These are phyloP conservation scores for Nepenthes gracilis DNA, from an alignment of 148 eudicot species.

Conservation along the genomic window DNA sequence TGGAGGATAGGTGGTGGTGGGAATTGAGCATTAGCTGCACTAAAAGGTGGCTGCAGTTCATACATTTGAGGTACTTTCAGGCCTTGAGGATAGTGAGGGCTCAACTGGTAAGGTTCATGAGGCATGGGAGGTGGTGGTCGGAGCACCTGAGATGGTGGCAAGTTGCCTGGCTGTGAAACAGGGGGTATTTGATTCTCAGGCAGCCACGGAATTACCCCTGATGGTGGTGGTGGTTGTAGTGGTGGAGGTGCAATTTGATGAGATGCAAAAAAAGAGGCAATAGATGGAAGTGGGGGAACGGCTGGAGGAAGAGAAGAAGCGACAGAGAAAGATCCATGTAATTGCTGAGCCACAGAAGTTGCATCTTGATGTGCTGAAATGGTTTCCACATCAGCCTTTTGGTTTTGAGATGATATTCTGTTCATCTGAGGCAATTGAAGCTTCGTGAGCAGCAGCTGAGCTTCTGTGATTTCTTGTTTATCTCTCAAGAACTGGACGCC, in stretches of 20 bases:
- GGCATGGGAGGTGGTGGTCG: neutral
- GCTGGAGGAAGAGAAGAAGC: neutral
- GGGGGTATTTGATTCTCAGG: neutral
- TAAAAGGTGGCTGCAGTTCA: neutral
- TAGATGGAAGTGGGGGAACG: neutral
- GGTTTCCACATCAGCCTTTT: slow-evolving; percentile 2
- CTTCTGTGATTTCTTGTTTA: slow-evolving; percentile 12
- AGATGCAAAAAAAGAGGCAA: slow-evolving; percentile 1
- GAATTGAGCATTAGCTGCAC: neutral
- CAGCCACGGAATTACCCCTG: neutral
- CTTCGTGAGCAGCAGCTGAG: slow-evolving; percentile 9
- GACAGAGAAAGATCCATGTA: neutral
- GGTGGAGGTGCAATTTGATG: neutral
- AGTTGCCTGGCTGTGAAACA: neutral
- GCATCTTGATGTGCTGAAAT: neutral
- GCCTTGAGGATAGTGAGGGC: neutral
- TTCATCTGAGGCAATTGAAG: slow-evolving; percentile 2
- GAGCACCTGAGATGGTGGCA: neutral
- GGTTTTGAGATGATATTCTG: slow-evolving; percentile 1
- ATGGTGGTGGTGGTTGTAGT: neutral
- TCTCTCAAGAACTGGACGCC: slow-evolving; percentile 6
- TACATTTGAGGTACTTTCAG: too few species aligned
- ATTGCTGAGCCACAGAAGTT: too few species aligned
- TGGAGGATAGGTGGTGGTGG: neutral
- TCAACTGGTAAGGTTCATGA: neutral